phyloP scores from a whole-genome alignment of 148 eudicot species.

The Beta vulgaris region DNA sequence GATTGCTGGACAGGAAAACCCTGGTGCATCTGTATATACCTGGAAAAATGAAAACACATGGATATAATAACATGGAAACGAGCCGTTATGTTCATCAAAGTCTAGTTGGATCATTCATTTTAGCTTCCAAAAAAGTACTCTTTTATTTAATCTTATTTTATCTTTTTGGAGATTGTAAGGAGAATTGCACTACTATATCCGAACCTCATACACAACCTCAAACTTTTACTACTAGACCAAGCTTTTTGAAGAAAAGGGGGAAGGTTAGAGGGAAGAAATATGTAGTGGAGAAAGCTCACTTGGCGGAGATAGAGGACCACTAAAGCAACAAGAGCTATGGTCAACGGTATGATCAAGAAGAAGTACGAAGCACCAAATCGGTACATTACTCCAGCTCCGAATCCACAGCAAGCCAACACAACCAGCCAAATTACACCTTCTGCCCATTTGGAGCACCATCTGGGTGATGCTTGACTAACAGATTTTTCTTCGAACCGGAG shows the following conservation, averaged over 20 bases:
- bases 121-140: no score
- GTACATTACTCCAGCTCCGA: constrained; percentile 66
- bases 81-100: background rate
- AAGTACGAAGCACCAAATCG: constrained; percentile 62
- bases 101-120: no score
- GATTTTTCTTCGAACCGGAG: constrained; percentile 74
- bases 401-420: constrained; percentile 68
- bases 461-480: constrained; percentile 35
- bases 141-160: no score
- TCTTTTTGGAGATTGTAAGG: no score
- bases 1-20: constrained; percentile 91
- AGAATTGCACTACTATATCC: no score
- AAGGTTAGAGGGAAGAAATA: no score
- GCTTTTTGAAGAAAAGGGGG: no score
- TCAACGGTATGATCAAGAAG: constrained; percentile 48
- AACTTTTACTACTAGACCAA: no score
- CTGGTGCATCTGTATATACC: constrained; percentile 54
- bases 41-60: constrained; percentile 23
- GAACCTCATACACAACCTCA: no score
- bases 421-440: constrained; percentile 75
- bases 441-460: constrained; percentile 58
- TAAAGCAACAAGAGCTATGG: constrained; percentile 52
- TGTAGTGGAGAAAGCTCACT: constrained; percentile 44
- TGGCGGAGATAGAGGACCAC: constrained; percentile 68
- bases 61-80: background rate